Percentiles rank a stretch among this genome's conserved stretches.
Evolutionary conservation across 805 yeast species (phyloP).

Genomic region (Barnettozyma sp.): DNA sequence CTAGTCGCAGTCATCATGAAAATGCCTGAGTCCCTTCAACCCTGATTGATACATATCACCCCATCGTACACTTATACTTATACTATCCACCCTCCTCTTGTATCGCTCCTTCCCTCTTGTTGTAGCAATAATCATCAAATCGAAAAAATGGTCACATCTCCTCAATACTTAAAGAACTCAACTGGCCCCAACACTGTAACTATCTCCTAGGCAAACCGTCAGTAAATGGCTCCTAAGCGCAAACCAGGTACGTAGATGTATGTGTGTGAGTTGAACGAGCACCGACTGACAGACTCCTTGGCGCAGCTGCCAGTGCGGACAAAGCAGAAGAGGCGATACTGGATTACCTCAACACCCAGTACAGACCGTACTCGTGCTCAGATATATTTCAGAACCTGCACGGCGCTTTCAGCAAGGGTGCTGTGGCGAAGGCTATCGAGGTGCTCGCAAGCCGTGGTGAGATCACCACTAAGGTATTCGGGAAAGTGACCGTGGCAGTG

Average conservation of each 20-base stretch:
- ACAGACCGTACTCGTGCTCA: conserved; percentile 41
- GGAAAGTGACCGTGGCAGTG: conserved; percentile 38
- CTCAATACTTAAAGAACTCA: too few species aligned
- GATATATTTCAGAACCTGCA: conserved; percentile 42
- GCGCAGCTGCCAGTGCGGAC: too few species aligned
- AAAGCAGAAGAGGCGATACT: conserved; percentile 31
- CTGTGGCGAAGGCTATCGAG: conserved; percentile 32
- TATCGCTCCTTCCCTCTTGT: too few species aligned
- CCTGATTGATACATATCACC: too few species aligned
- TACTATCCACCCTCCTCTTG: not conserved
- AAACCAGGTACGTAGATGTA: too few species aligned
- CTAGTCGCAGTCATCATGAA: conserved; percentile 73
- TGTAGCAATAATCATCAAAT: too few species aligned
- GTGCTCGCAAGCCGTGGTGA: conserved; percentile 28
- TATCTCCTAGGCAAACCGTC: too few species aligned
- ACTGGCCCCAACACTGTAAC: too few species aligned
- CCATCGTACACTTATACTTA: too few species aligned
- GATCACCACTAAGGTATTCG: conserved; percentile 35
- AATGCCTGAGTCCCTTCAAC: conserved; percentile 59
- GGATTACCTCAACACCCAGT: conserved; percentile 36
- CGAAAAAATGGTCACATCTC: too few species aligned
- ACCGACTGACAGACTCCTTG: not conserved
- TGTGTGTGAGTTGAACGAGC: not conserved
- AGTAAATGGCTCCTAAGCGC: too few species aligned
- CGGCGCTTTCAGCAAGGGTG: conserved; percentile 31